phyloP scores from a whole-genome alignment of 495 filamentous ascomycete species.

The Trypethelium eluteriae region DNA sequence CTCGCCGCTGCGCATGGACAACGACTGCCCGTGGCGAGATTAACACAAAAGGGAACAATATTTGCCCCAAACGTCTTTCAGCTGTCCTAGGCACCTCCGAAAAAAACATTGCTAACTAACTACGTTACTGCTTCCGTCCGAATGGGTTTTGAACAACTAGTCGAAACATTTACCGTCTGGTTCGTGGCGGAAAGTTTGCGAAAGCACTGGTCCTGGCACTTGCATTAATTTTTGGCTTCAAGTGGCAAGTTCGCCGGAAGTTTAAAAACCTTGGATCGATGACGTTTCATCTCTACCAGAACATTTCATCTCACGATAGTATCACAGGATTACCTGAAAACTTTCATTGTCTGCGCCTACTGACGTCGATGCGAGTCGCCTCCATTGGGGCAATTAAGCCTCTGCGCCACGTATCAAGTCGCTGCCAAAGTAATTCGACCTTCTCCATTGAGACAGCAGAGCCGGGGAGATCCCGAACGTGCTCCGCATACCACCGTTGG shows the following conservation, averaged over 20 bases:
- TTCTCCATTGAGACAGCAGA: not conserved
- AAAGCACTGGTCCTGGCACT: not conserved
- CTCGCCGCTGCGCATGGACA: not conserved
- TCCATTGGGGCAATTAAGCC: not conserved
- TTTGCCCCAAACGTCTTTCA: not conserved
- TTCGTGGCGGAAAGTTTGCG: not conserved
- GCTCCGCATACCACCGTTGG: not conserved
- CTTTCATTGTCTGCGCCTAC: not conserved
- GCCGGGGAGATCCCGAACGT: conserved; percentile 7
- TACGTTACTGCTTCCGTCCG: not conserved
- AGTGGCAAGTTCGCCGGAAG: not conserved
- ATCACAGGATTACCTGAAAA: conserved; percentile 3
- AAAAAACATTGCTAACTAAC: not conserved
- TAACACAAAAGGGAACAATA: not conserved
- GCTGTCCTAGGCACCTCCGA: not conserved
- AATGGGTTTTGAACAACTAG: not conserved
- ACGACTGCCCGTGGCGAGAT: not conserved
- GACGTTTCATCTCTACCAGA: not conserved
- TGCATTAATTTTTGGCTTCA: not conserved
- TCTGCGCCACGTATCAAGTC: not conserved
- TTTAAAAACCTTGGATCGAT: not conserved
- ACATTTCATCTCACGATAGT: not conserved
- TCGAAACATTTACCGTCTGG: conserved; percentile 6
- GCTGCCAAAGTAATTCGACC: not conserved
- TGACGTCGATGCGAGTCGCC: too few relatives aligned